These are phyloP conservation scores for Boletus reticuloceps DNA, from an alignment of 768 basidiomycete species.

Conservation along the genomic window DNA sequence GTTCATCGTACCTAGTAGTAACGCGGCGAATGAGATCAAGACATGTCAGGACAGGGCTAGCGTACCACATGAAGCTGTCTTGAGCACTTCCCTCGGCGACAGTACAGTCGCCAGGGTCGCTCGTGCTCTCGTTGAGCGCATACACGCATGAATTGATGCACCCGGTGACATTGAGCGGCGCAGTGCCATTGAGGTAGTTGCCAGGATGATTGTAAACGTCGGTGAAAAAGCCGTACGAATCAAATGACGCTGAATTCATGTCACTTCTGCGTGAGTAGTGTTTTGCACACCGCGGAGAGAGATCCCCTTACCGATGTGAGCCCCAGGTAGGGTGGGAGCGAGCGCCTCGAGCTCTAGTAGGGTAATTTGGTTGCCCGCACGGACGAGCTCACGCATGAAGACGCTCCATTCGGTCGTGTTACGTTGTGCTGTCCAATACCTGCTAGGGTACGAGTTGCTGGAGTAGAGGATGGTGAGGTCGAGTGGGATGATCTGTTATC, in stretches of 20 bases:
- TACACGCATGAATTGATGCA: slow-evolving; percentile 49
- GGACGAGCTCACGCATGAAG: slow-evolving; percentile 51
- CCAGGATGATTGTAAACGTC: slow-evolving; percentile 35
- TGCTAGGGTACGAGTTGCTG: slow-evolving; percentile 44
- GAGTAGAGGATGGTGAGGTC: slow-evolving; percentile 48
- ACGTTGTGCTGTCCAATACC: slow-evolving; percentile 48
- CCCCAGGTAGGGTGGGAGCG: slow-evolving; percentile 46
- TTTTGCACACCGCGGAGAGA: too few relatives aligned
- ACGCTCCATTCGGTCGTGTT: slow-evolving; percentile 60
- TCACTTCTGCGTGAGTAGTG: too few relatives aligned
- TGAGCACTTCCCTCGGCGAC: slow-evolving; percentile 34
- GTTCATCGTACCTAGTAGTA: slow-evolving; percentile 32
- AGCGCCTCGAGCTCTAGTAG: slow-evolving; percentile 49
- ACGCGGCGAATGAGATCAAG: too few relatives aligned
- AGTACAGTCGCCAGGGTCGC: slow-evolving; percentile 32
- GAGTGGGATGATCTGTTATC: slow-evolving; percentile 53
- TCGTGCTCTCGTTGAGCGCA: slow-evolving; percentile 20
- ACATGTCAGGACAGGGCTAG: neutral
- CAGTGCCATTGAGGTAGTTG: slow-evolving; percentile 61
- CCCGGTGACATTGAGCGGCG: slow-evolving; percentile 56
- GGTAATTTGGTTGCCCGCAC: slow-evolving; percentile 50
- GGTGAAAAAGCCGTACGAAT: slow-evolving; percentile 57
- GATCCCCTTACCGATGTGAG: slow-evolving; percentile 54
- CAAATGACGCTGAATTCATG: slow-evolving; percentile 47
- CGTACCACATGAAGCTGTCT: slow-evolving; percentile 66